These are phyloP conservation scores for Bacterosira constricta DNA, from an alignment of 108 stramenopile species.

Conservation along the genomic window DNA sequence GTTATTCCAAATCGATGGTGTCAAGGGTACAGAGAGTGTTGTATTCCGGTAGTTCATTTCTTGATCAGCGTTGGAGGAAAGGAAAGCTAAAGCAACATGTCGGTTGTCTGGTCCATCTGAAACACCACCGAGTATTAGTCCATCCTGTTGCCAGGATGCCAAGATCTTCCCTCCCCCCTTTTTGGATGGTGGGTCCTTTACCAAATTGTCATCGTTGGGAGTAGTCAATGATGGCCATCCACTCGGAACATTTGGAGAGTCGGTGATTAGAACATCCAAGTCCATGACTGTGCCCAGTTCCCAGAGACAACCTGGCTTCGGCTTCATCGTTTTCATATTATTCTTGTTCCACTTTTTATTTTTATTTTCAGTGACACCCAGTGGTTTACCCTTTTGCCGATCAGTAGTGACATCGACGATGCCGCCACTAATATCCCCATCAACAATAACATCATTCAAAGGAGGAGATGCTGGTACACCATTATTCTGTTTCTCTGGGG, in stretches of 20 bases:
- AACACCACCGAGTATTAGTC: slow-evolving; percentile 30
- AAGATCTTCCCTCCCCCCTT: slow-evolving; percentile 6
- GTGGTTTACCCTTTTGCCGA: neutral
- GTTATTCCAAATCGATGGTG: slow-evolving; percentile 42
- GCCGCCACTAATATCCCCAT: neutral
- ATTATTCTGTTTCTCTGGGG: neutral
- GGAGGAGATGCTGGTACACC: neutral
- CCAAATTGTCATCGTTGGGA: neutral
- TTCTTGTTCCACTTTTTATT: neutral
- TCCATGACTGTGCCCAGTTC: slow-evolving; percentile 50
- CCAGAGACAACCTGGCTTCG: slow-evolving; percentile 47
- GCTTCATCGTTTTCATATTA: neutral
- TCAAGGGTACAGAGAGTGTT: slow-evolving; percentile 35
- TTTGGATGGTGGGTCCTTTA: neutral
- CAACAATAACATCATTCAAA: neutral
- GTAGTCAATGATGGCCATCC: slow-evolving; percentile 30
- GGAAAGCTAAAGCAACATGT: neutral
- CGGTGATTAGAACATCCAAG: slow-evolving; percentile 41
- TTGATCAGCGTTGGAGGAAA: slow-evolving; percentile 26
- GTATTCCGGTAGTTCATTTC: slow-evolving; percentile 41
- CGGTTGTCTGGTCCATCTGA: neutral
- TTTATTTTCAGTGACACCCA: neutral
- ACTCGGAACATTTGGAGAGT: slow-evolving; percentile 29
- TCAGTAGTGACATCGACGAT: neutral
- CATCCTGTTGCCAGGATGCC: slow-evolving; percentile 33